phyloP scores from a whole-genome alignment of 1,139 yeast species.

The Pichia sp. region DNA sequence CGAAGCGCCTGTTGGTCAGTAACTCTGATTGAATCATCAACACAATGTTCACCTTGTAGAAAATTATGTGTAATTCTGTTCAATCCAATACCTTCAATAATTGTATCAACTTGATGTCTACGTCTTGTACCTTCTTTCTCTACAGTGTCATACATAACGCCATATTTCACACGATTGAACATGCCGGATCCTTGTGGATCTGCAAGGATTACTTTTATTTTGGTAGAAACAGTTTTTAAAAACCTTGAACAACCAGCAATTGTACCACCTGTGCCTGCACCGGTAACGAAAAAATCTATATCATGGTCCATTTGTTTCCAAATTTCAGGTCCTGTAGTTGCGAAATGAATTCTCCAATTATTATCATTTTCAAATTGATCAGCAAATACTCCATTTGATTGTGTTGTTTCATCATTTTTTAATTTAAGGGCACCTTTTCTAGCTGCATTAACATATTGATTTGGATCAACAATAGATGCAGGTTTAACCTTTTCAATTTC shows the following conservation, averaged over 20 bases:
- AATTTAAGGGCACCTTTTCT: conserved; percentile 54
- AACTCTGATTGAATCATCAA: conserved; percentile 78
- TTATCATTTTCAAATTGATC: conserved; percentile 92
- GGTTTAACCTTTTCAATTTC: conserved; percentile 85
- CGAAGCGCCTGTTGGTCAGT: conserved; percentile 70
- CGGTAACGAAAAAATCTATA: conserved; percentile 75
- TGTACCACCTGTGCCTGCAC: conserved; percentile 72
- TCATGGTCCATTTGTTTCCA: conserved; percentile 57
- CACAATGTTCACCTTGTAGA: conserved; percentile 56
- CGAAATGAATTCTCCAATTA: conserved; percentile 81
- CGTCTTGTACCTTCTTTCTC: conserved; percentile 92
- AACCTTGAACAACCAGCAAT: conserved; percentile 79
- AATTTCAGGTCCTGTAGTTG: conserved; percentile 87
- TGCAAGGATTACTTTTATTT: conserved; percentile 54
- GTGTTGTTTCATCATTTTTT: conserved; percentile 36
- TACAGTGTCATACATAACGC: conserved; percentile 86
- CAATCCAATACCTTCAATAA: conserved; percentile 90
- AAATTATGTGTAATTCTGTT: conserved; percentile 83
- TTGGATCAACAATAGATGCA: conserved; percentile 89
- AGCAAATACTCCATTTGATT: conserved; percentile 67
- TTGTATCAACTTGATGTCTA: conserved; percentile 92
- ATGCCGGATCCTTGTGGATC: conserved; percentile 97
- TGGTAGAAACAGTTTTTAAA: conserved; percentile 46
- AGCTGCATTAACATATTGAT: conserved; percentile 89
- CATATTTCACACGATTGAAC: conserved; percentile 73